These are phyloP conservation scores for Trypanosomatidae sp. DNA, from an alignment of 208 protist species.

Conservation along the genomic window DNA sequence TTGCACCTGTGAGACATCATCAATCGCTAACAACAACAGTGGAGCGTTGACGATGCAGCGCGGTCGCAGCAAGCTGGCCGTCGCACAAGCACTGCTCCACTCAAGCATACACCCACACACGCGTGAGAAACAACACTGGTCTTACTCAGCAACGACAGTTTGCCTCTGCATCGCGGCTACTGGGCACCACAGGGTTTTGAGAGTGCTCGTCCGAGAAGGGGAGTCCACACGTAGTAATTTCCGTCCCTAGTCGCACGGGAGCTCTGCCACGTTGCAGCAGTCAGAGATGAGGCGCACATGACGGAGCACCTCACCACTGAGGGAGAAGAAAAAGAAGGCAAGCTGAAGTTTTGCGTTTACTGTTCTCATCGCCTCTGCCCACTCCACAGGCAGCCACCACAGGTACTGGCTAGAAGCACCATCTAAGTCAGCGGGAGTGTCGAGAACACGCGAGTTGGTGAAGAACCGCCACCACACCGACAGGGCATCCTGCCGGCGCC, in stretches of 20 bases:
- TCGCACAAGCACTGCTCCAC: neutral
- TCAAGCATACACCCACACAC: neutral
- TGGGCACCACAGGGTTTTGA: too few relatives aligned
- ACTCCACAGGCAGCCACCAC: constrained; percentile 57
- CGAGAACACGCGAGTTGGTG: constrained; percentile 28
- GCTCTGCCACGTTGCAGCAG: constrained; percentile 26
- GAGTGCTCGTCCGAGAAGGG: neutral
- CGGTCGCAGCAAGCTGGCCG: neutral
- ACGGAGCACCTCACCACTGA: constrained; percentile 15
- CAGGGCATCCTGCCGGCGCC: constrained; percentile 21
- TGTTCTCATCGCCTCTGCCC: constrained; percentile 29
- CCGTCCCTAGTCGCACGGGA: constrained; percentile 17
- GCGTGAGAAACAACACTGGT: neutral
- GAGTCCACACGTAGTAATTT: neutral
- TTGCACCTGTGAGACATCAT: neutral
- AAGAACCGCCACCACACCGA: constrained; percentile 54
- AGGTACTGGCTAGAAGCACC: constrained; percentile 5
- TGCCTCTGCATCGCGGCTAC: neutral
- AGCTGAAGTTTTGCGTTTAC: constrained; percentile 1
- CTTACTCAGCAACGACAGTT: neutral
- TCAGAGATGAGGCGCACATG: constrained; percentile 32
- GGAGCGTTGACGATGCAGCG: neutral
- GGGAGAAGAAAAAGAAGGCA: constrained; percentile 24
- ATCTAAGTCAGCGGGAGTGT: constrained; percentile 3
- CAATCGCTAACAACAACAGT: too few relatives aligned